These are phyloP conservation scores for Phytophthora aleatoria DNA, from an alignment of 352 stramenopile species.

Conservation along the genomic window DNA sequence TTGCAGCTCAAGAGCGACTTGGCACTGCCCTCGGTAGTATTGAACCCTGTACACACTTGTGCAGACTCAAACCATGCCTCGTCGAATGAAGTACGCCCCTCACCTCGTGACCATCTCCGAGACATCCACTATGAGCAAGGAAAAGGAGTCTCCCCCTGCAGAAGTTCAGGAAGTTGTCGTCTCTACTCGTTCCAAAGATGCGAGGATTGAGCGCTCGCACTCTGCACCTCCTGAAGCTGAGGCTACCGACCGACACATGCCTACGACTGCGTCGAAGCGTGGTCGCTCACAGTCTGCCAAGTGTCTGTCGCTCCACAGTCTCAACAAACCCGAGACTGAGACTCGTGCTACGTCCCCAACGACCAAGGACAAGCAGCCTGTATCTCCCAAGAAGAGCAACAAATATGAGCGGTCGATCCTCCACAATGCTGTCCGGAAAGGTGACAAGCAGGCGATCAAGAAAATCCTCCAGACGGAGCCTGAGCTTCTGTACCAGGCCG, in stretches of 20 bases:
- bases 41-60: constrained; percentile 3
- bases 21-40: constrained; percentile 15
- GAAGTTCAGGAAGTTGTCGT: neutral
- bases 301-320: constrained; percentile 19
- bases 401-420: constrained; percentile 5
- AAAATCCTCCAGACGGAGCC: constrained; percentile 8
- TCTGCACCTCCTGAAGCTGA: constrained; percentile 37
- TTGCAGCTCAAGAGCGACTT: constrained; percentile 5
- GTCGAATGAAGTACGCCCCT: constrained; percentile 55
- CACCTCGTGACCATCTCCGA: constrained; percentile 67
- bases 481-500: constrained; percentile 1
- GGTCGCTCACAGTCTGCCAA: constrained; percentile 24
- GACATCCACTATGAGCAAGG: constrained; percentile 41
- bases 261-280: constrained; percentile 9
- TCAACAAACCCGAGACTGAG: constrained; percentile 1
- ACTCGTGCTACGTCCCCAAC: constrained; percentile 6
- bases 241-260: constrained; percentile 14
- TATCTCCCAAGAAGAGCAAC: constrained; percentile 5
- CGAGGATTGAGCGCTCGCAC: constrained; percentile 29
- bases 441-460: constrained; percentile 10
- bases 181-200: constrained; percentile 11
- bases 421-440: constrained; percentile 7
- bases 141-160: constrained; percentile 11
- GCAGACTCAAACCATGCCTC: constrained; percentile 28
- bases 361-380: neutral